Conservation (phyloP, 2,329 filamentous ascomycete genomes). For the Ascochyta pisi region DNA sequence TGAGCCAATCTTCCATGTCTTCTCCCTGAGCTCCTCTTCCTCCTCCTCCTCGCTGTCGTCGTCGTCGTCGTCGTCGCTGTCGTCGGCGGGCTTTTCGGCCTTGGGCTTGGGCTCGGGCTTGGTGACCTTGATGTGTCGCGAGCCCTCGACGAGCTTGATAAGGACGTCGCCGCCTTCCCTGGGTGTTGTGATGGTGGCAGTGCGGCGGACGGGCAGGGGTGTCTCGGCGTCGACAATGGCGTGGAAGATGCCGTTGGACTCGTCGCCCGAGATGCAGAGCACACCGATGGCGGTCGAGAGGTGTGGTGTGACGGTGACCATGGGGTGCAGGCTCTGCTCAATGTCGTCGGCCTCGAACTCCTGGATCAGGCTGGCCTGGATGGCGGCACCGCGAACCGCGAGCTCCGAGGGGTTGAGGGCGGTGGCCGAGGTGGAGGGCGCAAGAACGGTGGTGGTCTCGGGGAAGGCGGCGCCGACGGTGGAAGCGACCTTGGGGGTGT, state of each 20-base stretch:
- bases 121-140: slow-evolving; percentile 90
- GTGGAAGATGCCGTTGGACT: slow-evolving; percentile 72
- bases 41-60: slow-evolving; percentile 69
- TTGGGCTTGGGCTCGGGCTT: slow-evolving; percentile 83
- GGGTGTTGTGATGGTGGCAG: slow-evolving; percentile 77
- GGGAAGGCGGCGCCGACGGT: slow-evolving; percentile 84
- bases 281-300: slow-evolving; percentile 88
- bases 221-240: slow-evolving; percentile 86
- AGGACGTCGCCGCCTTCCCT: slow-evolving; percentile 87
- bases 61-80: slow-evolving; percentile 62
- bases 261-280: slow-evolving; percentile 67
- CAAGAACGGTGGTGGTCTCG: slow-evolving; percentile 76
- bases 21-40: slow-evolving; percentile 85
- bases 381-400: slow-evolving; percentile 85
- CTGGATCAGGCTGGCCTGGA: slow-evolving; percentile 92
- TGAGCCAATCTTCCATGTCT: slow-evolving; percentile 87
- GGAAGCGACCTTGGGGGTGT: slow-evolving; percentile 90
- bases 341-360: slow-evolving; percentile 95
- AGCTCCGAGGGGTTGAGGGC: slow-evolving; percentile 96
- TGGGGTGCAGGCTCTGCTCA: slow-evolving; percentile 92
- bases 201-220: slow-evolving; percentile 85
- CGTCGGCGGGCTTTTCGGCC: slow-evolving; percentile 66
- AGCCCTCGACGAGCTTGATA: slow-evolving; percentile 86
- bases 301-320: slow-evolving; percentile 93
- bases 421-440: slow-evolving; percentile 77